Percentiles rank a stretch among this genome's conserved stretches.
These are phyloP conservation scores for Xylaria cubensis DNA, from an alignment of 495 filamentous ascomycete genomes.

Conservation along the genomic window DNA sequence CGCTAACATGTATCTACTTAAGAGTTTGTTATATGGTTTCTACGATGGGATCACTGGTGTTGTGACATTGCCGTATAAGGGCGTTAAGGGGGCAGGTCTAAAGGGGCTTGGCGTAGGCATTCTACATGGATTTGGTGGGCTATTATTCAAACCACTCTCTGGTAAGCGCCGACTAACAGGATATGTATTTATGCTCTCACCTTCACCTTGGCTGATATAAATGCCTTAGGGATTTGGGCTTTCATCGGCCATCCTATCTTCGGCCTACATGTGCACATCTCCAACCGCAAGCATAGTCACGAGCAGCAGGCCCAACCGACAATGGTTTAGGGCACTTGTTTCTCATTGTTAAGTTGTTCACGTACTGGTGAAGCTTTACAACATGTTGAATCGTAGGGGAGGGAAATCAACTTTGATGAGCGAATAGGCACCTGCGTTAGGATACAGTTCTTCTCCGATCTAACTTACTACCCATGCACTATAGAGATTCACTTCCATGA, in stretches of 20 bases:
- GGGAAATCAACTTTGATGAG: neutral
- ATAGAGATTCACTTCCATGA: neutral
- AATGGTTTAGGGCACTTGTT: neutral
- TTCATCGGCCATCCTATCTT: conserved; percentile 8
- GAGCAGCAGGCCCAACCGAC: neutral
- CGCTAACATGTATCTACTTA: neutral
- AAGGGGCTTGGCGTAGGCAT: conserved; percentile 45
- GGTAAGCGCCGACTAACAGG: neutral
- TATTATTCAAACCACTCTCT: conserved; percentile 2
- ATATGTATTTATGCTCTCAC: neutral
- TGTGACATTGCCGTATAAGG: conserved; percentile 44
- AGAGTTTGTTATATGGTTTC: conserved; percentile 51
- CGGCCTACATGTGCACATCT: neutral
- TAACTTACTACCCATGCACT: neutral
- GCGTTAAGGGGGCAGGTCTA: conserved; percentile 44
- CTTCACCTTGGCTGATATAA: neutral
- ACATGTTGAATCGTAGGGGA: neutral
- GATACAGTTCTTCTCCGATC: neutral
- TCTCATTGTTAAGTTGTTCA: neutral
- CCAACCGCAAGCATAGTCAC: neutral
- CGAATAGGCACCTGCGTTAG: neutral
- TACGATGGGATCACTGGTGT: conserved; percentile 47
- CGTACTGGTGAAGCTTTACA: neutral
- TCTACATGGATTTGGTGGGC: conserved; percentile 33
- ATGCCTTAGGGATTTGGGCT: neutral